Evolutionary conservation across 352 stramenopile genomes (phyloP).

Genomic region (Phytophthora tubulina): DNA sequence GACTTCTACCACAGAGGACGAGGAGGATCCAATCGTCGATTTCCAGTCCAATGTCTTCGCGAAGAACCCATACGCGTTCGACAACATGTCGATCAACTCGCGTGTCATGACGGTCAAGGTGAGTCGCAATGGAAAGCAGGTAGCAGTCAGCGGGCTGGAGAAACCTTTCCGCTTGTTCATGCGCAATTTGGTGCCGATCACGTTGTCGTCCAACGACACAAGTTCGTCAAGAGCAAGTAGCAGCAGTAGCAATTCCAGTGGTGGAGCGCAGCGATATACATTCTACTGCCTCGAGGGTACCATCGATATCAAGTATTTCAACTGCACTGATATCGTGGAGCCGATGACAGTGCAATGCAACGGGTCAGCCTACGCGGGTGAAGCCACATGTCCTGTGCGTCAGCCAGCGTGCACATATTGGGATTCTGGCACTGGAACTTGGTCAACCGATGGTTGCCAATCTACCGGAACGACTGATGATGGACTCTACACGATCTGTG

Average conservation of each 20-base stretch:
- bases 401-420: constrained; percentile 72
- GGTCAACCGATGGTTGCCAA: constrained; percentile 69
- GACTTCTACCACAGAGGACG: constrained; percentile 9
- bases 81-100: constrained; percentile 58
- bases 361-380: constrained; percentile 59
- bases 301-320: constrained; percentile 64
- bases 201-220: constrained; percentile 9
- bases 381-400: constrained; percentile 58
- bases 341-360: constrained; percentile 58
- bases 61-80: constrained; percentile 75
- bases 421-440: constrained; percentile 48
- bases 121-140: constrained; percentile 40
- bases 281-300: constrained; percentile 62
- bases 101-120: constrained; percentile 73
- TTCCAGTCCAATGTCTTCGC: constrained; percentile 72
- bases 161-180: constrained; percentile 64
- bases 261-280: constrained; percentile 38
- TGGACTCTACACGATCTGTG: constrained; percentile 76
- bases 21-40: constrained; percentile 58
- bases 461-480: constrained; percentile 64
- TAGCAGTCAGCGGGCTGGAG: constrained; percentile 46
- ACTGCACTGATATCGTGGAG: constrained; percentile 54
- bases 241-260: constrained; percentile 17
- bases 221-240: constrained; percentile 10
- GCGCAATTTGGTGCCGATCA: constrained; percentile 55